Evolutionary conservation across 306 rosid species (phyloP), one percentile per base, ranked within the genome.

Genomic region (Citrullus mucosospermus): DNA sequence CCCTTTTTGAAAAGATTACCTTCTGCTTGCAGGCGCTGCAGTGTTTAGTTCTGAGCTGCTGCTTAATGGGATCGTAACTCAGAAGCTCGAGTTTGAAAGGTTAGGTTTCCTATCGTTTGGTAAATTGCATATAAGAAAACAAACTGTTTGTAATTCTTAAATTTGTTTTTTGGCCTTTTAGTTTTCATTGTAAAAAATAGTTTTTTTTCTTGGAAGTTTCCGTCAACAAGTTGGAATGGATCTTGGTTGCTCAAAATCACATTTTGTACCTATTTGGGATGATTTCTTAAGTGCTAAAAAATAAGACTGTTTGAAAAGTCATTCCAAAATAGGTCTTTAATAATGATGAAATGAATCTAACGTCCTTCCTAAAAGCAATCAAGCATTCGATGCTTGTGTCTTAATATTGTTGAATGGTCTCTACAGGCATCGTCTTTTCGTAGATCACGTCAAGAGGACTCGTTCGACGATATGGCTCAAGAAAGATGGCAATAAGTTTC

Each of bases 1-100:
- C 11, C 22, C 36, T 6, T 3, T 39, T 57, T 53, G 15, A 61
- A 77, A 38, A 58, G 38, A 22, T 20, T 81, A 28, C 50, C 67
- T 74, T 83, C 69, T 83, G 48, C 39, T 78, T 86, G 83, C 91
- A 95, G 99, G 99, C 77, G 90, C 89, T 67, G 66, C 85, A 65
- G 87, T 91, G 73, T 92, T 87, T 87, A 88, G 96, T 79, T 92
- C 99, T 38, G 97, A 95, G 90, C 92, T 95, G 79, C 80, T 95
- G 62, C 78, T 95, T 84, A 92, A 92, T 77, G 99, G 97, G 78
- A 92, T 95, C 71, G 97, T 95, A 76, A 88, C 91, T 54, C 99
- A 95, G 86, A 92, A 78, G 93, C 87, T 95, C 88, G 97, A 91
- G 77, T 92, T 84, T 82, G 91, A 90, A 83, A 91, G 99, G 98